Conservation (phyloP, 805 yeast species). For the Metschnikowia picachoensis region DNA sequence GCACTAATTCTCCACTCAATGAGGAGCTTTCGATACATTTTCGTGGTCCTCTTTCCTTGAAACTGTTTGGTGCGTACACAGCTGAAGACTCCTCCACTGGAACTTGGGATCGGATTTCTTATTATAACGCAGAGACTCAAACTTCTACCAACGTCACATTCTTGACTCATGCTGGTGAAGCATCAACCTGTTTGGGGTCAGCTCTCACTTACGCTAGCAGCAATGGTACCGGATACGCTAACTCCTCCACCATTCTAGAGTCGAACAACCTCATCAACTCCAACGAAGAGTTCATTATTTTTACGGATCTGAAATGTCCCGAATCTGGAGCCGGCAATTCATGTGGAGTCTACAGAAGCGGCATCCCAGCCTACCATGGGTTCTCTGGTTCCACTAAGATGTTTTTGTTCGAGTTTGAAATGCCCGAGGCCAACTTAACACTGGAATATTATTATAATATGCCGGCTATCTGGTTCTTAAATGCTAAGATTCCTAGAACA, state of each 20-base stretch:
- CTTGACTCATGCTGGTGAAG: constrained; percentile 57
- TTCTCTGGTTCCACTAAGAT: constrained; percentile 62
- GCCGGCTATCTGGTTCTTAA: constrained; percentile 78
- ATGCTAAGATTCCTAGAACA: constrained; percentile 71
- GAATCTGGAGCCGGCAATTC: constrained; percentile 49
- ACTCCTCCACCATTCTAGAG: constrained; percentile 44
- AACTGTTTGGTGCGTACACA: constrained; percentile 60
- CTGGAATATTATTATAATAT: constrained; percentile 44
- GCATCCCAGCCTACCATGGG: constrained; percentile 73
- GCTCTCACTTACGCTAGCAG: constrained; percentile 60
- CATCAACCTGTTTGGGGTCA: constrained; percentile 61
- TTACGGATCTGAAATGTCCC: constrained; percentile 56
- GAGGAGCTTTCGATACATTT: constrained; percentile 72
- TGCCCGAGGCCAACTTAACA: constrained; percentile 52
- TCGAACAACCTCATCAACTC: constrained; percentile 49
- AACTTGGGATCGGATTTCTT: constrained; percentile 58
- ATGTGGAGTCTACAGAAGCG: constrained; percentile 76
- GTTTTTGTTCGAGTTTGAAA: constrained; percentile 67
- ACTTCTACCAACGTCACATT: constrained; percentile 64
- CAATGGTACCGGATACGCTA: constrained; percentile 52
- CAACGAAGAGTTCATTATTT: constrained; percentile 56
- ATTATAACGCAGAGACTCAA: constrained; percentile 47
- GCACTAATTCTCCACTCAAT: constrained; percentile 62
- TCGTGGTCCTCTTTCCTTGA: constrained; percentile 67
- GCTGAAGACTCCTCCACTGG: constrained; percentile 35